Conservation (phyloP, 2,329 filamentous ascomycete species). For the Penicillium polonicum region DNA sequence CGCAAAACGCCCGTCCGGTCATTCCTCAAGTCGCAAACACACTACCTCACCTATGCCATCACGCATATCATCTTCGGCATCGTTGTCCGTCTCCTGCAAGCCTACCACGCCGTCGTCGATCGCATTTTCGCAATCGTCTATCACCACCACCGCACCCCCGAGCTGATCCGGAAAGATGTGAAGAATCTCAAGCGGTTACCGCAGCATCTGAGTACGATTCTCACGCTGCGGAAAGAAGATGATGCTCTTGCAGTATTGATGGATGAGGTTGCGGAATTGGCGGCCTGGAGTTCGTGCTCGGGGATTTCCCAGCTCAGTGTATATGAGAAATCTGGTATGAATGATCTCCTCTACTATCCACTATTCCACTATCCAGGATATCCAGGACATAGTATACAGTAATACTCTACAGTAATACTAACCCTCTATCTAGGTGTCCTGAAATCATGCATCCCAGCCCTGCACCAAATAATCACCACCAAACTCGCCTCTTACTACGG, state of each 20-base stretch:
- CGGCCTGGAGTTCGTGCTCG: conserved; percentile 88
- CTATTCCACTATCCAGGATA: background rate
- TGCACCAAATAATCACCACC: conserved; percentile 73
- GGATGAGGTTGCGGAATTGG: conserved; percentile 86
- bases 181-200: conserved; percentile 71
- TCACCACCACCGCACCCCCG: conserved; percentile 93
- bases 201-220: conserved; percentile 80
- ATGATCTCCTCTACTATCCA: background rate
- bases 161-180: conserved; percentile 87
- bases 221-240: conserved; percentile 68
- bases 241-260: conserved; percentile 80
- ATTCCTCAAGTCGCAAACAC: conserved; percentile 46
- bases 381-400: background rate
- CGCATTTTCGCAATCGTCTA: conserved; percentile 78
- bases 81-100: conserved; percentile 77
- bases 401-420: conserved; percentile 7
- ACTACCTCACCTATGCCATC: conserved; percentile 46
- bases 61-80: conserved; percentile 79
- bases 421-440: conserved; percentile 63
- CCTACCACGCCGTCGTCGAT: conserved; percentile 75
- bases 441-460: conserved; percentile 83
- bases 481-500: conserved; percentile 90
- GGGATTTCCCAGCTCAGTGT: conserved; percentile 85
- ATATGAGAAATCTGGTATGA: conserved; percentile 85
- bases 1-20: conserved; percentile 44